Conservation (phyloP, 2,329 filamentous ascomycete species). For the Cladorrhinum sp. region DNA sequence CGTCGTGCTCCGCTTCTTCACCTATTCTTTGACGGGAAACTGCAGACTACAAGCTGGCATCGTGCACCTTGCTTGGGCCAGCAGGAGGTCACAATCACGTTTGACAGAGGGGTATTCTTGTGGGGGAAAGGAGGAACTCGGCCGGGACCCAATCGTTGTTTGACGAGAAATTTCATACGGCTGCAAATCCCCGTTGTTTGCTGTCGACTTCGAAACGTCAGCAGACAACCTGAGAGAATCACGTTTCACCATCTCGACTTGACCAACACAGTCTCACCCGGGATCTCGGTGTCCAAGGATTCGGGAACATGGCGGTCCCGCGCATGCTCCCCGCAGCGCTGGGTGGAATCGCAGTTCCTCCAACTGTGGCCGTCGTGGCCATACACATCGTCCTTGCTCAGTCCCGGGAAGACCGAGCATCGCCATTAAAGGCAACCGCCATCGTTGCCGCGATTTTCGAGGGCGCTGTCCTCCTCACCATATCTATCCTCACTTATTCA, state of each 20-base stretch:
- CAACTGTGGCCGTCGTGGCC: constrained; percentile 39
- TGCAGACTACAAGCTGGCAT: constrained; percentile 19
- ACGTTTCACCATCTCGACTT: background rate
- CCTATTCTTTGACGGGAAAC: constrained; percentile 3
- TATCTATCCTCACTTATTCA: constrained; percentile 34
- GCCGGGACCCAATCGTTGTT: constrained; percentile 4
- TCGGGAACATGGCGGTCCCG: constrained; percentile 34
- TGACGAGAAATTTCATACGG: constrained; percentile 7
- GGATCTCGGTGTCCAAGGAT: constrained; percentile 2
- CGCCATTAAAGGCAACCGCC: constrained; percentile 35
- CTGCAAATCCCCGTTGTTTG: constrained; percentile 2
- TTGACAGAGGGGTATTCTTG: constrained; percentile 1
- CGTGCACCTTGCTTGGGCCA: constrained; percentile 16
- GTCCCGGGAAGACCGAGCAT: constrained; percentile 30
- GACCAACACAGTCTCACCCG: constrained; percentile 2
- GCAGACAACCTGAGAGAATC: background rate
- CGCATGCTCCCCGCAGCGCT: constrained; percentile 35
- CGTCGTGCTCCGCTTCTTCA: background rate
- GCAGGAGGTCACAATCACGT: constrained; percentile 8
- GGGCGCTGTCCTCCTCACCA: constrained; percentile 34
- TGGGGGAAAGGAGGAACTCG: background rate
- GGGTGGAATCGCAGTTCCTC: constrained; percentile 37
- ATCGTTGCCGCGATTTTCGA: constrained; percentile 40
- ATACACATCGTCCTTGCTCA: constrained; percentile 41
- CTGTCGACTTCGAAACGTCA: background rate